These are phyloP conservation scores for Pestalotiopsis fici DNA, from an alignment of 2,329 filamentous ascomycete genomes.

Conservation along the genomic window DNA sequence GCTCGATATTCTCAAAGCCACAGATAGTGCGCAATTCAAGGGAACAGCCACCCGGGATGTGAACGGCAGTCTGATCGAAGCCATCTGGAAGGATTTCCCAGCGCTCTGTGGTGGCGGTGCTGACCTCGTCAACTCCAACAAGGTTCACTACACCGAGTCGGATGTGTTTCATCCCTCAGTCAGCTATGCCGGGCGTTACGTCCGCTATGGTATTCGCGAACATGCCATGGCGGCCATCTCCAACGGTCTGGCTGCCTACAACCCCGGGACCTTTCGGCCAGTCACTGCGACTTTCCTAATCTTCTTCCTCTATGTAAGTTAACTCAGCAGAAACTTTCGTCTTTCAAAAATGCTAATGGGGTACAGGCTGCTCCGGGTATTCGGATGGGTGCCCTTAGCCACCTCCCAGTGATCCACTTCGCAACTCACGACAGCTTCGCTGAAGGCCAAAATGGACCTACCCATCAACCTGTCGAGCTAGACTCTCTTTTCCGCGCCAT, in stretches of 20 bases:
- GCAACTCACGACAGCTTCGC: slow-evolving; percentile 57
- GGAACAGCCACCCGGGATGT: background rate
- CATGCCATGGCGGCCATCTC: slow-evolving; percentile 61
- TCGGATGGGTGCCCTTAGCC: slow-evolving; percentile 52
- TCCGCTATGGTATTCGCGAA: slow-evolving; percentile 60
- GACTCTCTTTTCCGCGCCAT: slow-evolving; percentile 53
- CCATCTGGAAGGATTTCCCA: background rate
- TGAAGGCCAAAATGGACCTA: slow-evolving; percentile 55
- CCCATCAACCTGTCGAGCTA: slow-evolving; percentile 56
- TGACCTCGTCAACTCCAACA: background rate
- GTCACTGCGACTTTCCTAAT: slow-evolving; percentile 59
- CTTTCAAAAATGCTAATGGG: background rate
- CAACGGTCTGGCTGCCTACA: slow-evolving; percentile 60
- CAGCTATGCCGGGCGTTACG: slow-evolving; percentile 14
- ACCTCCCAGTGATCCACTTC: slow-evolving; percentile 50
- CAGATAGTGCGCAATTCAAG: background rate
- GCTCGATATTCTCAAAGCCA: background rate
- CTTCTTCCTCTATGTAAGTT: slow-evolving; percentile 46
- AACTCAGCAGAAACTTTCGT: background rate
- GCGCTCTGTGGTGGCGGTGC: background rate
- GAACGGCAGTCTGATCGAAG: background rate
- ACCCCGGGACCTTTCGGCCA: slow-evolving; percentile 49
- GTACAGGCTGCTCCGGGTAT: slow-evolving; percentile 45
- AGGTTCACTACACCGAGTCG: background rate
- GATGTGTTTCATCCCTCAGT: slow-evolving; percentile 16